Conservation (phyloP, 805 yeast species). For the Candida sphagnicola region DNA sequence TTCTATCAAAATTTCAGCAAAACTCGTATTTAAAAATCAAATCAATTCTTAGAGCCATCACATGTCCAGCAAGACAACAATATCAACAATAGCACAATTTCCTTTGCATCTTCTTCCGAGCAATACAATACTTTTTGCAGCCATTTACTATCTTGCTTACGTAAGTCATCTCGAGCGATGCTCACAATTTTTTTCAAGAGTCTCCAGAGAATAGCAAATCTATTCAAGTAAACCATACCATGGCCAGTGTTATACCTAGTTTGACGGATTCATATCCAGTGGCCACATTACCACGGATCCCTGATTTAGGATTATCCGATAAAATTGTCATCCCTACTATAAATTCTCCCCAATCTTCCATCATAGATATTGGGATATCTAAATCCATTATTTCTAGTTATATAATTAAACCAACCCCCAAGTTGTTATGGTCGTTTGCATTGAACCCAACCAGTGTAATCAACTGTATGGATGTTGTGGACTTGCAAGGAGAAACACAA, state of each 20-base stretch:
- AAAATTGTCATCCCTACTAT: slow-evolving; percentile 22
- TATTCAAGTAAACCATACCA: not conserved
- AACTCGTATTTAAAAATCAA: too few species aligned
- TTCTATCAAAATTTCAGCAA: too few species aligned
- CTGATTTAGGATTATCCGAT: slow-evolving; percentile 21
- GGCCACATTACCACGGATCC: slow-evolving; percentile 29
- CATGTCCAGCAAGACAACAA: too few species aligned
- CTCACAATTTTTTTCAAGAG: not conserved
- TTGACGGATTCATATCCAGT: slow-evolving; percentile 29
- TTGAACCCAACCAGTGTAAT: slow-evolving; percentile 45
- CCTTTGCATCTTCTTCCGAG: not conserved
- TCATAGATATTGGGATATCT: slow-evolving; percentile 49
- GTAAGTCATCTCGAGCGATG: not conserved
- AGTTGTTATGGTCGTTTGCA: slow-evolving; percentile 51
- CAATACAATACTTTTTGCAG: not conserved
- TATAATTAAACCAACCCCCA: slow-evolving; percentile 54
- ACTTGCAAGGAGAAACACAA: slow-evolving; percentile 2
- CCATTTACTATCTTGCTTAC: not conserved
- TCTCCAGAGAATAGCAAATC: not conserved
- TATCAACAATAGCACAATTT: not conserved
- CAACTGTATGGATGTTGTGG: slow-evolving; percentile 34
- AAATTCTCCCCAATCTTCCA: slow-evolving; percentile 20
- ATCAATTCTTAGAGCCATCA: too few species aligned
- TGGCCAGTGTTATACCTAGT: slow-evolving; percentile 8
- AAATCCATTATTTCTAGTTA: slow-evolving; percentile 51